Evolutionary conservation across 2,329 filamentous ascomycete genomes (phyloP).

Genomic region (Ramularia collo-cygni): DNA sequence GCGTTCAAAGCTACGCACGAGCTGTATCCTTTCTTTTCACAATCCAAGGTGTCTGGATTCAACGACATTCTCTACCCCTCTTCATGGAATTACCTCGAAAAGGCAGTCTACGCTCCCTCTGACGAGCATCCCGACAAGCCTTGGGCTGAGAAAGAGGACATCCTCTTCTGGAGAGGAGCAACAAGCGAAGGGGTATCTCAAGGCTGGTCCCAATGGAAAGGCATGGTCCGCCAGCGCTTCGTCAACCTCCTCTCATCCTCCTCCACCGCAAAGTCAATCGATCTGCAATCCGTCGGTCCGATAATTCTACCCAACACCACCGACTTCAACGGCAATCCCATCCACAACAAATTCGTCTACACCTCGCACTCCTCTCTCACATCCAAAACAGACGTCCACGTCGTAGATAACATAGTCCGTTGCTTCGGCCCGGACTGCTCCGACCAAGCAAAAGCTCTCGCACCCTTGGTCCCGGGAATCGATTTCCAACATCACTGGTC

Average conservation of each 20-base stretch:
- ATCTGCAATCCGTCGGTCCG: conserved; percentile 33
- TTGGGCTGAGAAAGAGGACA: conserved; percentile 57
- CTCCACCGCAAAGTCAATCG: conserved; percentile 33
- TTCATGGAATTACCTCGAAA: conserved; percentile 56
- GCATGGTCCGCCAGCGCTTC: conserved; percentile 63
- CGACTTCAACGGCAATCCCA: conserved; percentile 35
- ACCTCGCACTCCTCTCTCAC: conserved; percentile 47
- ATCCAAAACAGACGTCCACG: conserved; percentile 47
- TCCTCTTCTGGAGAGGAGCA: conserved; percentile 68
- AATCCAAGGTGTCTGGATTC: conserved; percentile 65
- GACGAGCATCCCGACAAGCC: conserved; percentile 45
- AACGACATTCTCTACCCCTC: conserved; percentile 67
- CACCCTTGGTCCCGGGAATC: conserved; percentile 35
- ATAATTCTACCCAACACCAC: conserved; percentile 47
- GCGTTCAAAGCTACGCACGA: conserved; percentile 55
- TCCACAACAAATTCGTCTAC: conserved; percentile 50
- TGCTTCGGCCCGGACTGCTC: conserved; percentile 48
- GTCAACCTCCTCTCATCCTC: conserved; percentile 56
- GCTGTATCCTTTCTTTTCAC: conserved; percentile 68
- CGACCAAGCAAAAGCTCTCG: conserved; percentile 48
- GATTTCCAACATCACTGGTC: conserved; percentile 55
- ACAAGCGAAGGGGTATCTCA: conserved; percentile 50
- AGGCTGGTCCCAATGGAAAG: conserved; percentile 53
- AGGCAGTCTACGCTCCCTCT: conserved; percentile 47
- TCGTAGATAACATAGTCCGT: conserved; percentile 54